Evolutionary conservation across 2,329 filamentous ascomycete genomes (phyloP), one percentile per base, ranked within the genome.

Genomic region (Xylariaceae sp.): DNA sequence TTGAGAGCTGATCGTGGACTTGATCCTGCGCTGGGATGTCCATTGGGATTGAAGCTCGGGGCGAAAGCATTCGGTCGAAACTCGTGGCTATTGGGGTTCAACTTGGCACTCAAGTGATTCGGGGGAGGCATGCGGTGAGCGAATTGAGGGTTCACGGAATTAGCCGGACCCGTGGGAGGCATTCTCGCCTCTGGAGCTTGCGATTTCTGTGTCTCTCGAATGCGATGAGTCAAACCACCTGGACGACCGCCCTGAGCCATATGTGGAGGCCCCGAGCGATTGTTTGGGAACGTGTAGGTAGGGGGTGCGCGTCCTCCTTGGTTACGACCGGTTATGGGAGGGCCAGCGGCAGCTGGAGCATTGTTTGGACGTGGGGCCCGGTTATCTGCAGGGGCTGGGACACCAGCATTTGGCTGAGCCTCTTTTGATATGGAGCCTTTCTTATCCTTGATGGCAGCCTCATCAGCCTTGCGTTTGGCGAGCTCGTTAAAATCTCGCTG

Each of bases 11-110:
- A 80, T 25, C 78, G 77, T 22, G 89, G 88, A 60, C 86, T 94
- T 3, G 87, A 88, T 27, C 80, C 76, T 37, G 79, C 75, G 61
- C 85, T 88, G n/a, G 74, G 71, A 37, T 75, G 72, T 20, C 75
- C 73, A 39, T 70, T 87, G 5, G 87, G 92, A 55, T 83, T 92
- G 68, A 98, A 97, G 2, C 85, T 76, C 36, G 80, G 78, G 0
- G 91, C 90, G 50, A 85, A 85, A 4, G 88, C 83, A 58, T 85
- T 94, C 16, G 92, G 93, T 53, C 86, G 83, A 68, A 96, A 97
- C 59, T 95, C 90, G 61, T 79, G 74, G 55, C 75, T 83, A 57
- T 80, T 82, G 6, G 81, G 81, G 52, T 85, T 85, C 55, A 85
- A 61, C 64, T 82, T 81, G 37, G 71, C 72, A 4, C 71, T 69